Evolutionary conservation across 495 filamentous ascomycete genomes (phyloP), one percentile per base, ranked within the genome.

Genomic region (Xylaria sp.): DNA sequence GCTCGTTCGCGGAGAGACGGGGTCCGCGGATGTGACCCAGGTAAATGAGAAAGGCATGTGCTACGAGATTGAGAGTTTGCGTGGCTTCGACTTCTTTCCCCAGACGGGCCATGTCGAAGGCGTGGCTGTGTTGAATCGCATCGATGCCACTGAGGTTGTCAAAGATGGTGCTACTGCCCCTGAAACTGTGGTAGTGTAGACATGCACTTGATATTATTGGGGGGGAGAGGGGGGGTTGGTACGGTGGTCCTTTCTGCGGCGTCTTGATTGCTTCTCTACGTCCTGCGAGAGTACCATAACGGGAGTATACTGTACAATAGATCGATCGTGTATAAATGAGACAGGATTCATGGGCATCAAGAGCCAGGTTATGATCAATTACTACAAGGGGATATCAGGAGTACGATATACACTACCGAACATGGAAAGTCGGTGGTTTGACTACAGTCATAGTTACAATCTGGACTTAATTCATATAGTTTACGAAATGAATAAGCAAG

Each of bases 21-120:
- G 73, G 21, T 17, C 24, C 26, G 26, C 24, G 2, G 48, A 52
- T 9, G 48, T 21, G 11, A 0, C 33, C 15, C 78, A 71, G 41
- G 68, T 69, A 37, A 79, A 85, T 58, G 78, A 80, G 55, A 83
- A 83, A 74, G 80, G 85, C 61, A 84, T 85, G 35, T 83, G 86
- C 58, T 99, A 97, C 82, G 88, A 90, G 79, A 93, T 99, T 75
- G 97, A 99, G 85, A 97, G 93, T 77, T 83, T 99, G 43, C 86
- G 91, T 58, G 96, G 95, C 5, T 98, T 98, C 78, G 96, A 99
- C 76, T 99, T 99, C 83, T 99, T 99, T 81, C 96, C 96, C 57
- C 96, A 98, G 86, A 98, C 96, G 31, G 90, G 93, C 7, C 96
- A 99, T 86, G 96, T 98, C 0, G 96, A 99, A 80, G 93, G 96